Base-by-base conservation (phyloP, 495 filamentous ascomycete genomes). In the Penicillium macrosclerotiorum region DNA sequence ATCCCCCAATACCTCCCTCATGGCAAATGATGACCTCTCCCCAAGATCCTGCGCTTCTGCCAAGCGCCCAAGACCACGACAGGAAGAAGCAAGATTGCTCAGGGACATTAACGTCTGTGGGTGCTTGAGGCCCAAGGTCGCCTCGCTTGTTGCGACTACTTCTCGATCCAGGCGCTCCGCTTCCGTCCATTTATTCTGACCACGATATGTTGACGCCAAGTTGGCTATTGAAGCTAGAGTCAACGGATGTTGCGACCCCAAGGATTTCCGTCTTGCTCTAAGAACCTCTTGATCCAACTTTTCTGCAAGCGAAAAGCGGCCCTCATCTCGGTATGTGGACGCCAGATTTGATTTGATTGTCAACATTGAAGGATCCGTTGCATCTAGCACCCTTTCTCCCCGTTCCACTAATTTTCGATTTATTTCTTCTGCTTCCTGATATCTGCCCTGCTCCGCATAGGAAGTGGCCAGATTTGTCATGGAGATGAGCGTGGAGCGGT, bases 271-370 rank as follows among this genome's bases (percentile, higher is more conserved):
- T 17, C 52, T 47, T 13, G 18, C 46, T 39, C 47, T 31, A 13
- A 65, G 37, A n/a, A 57, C 54, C 22, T 62, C 43, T n/a, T 60
- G 54, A 77, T 61, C 35, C 4, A 71, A 23, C 20, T 54, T 51
- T 47, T 67, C 65, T 3, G 67, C 68, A 16, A 64, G 45, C 8
- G 49, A 50, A 25, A 47, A 54, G 9, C 47, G 47, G 27, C 63
- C 68, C 38, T 61, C 49, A 14, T 51, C 49, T 24, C 42, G 20
- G 37, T 63, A 63, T 22, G 35, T 40, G 3, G 51, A 41, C 13
- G 51, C 51, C 8, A 54, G 24, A 12, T 33, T 54, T 8, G 47
- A 44, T 40, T 59, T 40, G 47, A 34, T 46, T n/a, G 41, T 53
- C 25, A 57, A 42, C 5, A 49, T 27, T 2, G 60, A 49, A 8